Percentiles rank a stretch among this genome's conserved stretches.
These are phyloP conservation scores for Phaseolus lunatus DNA, from an alignment of 306 rosid species.

Conservation along the genomic window DNA sequence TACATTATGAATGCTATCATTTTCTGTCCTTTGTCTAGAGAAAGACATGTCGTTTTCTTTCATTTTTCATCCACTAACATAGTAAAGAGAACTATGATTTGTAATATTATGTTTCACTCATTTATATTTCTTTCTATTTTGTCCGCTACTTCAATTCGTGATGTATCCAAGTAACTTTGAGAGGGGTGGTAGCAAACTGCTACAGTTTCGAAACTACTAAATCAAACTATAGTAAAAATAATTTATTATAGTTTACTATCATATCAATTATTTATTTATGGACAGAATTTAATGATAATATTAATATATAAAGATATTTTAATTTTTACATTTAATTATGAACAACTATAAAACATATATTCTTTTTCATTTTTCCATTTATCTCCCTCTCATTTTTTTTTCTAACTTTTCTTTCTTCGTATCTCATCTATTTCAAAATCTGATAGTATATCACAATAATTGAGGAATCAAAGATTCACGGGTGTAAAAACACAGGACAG, in stretches of 20 bases:
- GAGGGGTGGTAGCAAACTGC: neutral
- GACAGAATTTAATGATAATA: neutral
- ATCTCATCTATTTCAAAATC: no score
- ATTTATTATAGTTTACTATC: neutral
- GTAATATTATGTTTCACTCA: neutral
- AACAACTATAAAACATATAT: no score
- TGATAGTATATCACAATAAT: no score
- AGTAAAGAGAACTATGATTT: conserved; percentile 2
- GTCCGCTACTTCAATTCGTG: neutral
- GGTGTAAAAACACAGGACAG: no score
- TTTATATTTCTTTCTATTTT: conserved; percentile 9
- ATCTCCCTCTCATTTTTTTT: no score
- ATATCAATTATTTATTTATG: neutral
- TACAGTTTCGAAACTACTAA: neutral
- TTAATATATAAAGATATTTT: neutral
- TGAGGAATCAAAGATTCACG: no score
- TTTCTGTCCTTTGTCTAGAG: neutral
- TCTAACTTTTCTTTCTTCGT: no score
- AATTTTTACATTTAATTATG: neutral
- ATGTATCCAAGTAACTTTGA: neutral
- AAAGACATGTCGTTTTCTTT: neutral
- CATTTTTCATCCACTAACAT: neutral
- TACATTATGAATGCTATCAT: neutral
- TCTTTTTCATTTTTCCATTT: no score
- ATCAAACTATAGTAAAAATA: neutral